Conservation (phyloP, 2,329 filamentous ascomycete genomes). For the Kalmusia sp. region DNA sequence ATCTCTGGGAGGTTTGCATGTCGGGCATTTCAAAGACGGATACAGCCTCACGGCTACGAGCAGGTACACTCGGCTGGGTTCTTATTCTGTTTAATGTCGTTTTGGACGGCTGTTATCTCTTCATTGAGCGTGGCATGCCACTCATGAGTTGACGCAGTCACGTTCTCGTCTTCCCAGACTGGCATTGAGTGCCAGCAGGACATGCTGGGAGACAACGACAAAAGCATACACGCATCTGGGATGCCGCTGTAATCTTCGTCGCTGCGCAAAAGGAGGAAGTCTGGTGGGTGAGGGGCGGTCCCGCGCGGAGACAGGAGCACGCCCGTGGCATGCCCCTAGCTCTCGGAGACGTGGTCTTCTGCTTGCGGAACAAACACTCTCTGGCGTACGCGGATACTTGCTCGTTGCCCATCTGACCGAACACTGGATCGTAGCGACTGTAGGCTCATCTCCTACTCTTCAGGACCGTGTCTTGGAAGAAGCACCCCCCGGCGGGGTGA, state of each 20-base stretch:
- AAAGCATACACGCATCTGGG: slow-evolving; percentile 47
- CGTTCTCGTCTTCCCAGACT: slow-evolving; percentile 42
- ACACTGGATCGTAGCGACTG: slow-evolving; percentile 31
- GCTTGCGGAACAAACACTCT: slow-evolving; percentile 45
- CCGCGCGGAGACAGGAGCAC: slow-evolving; percentile 36
- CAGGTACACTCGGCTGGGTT: slow-evolving; percentile 45
- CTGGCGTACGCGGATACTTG: slow-evolving; percentile 46
- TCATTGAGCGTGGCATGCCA: slow-evolving; percentile 48
- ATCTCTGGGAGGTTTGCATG: slow-evolving; percentile 54
- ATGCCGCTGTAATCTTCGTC: slow-evolving; percentile 46
- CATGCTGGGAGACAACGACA: slow-evolving; percentile 46
- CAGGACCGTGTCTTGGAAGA: slow-evolving; percentile 53
- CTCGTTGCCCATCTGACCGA: slow-evolving; percentile 24
- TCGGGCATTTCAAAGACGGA: slow-evolving; percentile 52
- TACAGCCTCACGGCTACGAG: slow-evolving; percentile 54
- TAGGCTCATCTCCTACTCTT: slow-evolving; percentile 65
- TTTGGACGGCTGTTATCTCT: slow-evolving; percentile 45
- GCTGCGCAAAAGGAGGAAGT: slow-evolving; percentile 29
- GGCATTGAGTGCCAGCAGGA: slow-evolving; percentile 50
- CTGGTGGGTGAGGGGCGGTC: slow-evolving; percentile 13
- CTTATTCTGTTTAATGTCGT: slow-evolving; percentile 51
- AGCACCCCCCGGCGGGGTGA: slow-evolving; percentile 52
- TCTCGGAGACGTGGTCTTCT: slow-evolving; percentile 43
- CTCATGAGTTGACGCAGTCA: slow-evolving; percentile 42
- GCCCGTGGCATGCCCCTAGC: slow-evolving; percentile 39